Evolutionary conservation across 305 asterid species (phyloP).

Genomic region (Lippia alba): DNA sequence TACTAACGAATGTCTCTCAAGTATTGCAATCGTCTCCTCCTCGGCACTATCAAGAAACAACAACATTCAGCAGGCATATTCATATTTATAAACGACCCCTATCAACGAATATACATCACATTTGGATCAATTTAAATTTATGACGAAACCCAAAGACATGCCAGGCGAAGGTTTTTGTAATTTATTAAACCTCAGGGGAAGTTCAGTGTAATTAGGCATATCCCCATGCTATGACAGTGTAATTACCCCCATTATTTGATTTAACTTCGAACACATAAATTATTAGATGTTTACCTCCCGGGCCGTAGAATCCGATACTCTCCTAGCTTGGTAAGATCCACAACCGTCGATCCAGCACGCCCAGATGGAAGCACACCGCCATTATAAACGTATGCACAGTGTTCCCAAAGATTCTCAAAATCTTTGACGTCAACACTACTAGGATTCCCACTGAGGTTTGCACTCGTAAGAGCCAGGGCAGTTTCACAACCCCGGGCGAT

Average conservation of each 20-base stretch:
- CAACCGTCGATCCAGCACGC: constrained; percentile 87
- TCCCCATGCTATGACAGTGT: no score
- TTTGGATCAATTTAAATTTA: no score
- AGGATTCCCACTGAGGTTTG: constrained; percentile 83
- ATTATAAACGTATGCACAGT: constrained; percentile 70
- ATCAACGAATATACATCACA: no score
- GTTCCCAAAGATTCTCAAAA: constrained; percentile 79
- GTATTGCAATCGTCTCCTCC: constrained; percentile 63
- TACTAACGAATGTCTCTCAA: constrained; percentile 46
- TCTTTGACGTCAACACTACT: constrained; percentile 80
- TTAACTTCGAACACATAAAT: no score
- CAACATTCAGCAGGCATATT: no score
- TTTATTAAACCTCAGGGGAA: no score
- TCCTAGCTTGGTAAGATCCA: constrained; percentile 80
- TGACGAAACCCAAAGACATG: no score
- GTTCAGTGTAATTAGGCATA: no score
- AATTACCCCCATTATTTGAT: no score
- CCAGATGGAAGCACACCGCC: constrained; percentile 85
- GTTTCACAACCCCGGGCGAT: constrained; percentile 76
- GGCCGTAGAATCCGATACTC: constrained; percentile 80
- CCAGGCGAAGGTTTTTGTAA: no score
- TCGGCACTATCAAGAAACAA: constrained; percentile 54
- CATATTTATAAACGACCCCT: no score
- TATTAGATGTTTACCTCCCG: constrained; percentile 62
- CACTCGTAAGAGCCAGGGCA: constrained; percentile 91